Conservation (phyloP, 2,329 filamentous ascomycete species). For the Neonectria hederae region DNA sequence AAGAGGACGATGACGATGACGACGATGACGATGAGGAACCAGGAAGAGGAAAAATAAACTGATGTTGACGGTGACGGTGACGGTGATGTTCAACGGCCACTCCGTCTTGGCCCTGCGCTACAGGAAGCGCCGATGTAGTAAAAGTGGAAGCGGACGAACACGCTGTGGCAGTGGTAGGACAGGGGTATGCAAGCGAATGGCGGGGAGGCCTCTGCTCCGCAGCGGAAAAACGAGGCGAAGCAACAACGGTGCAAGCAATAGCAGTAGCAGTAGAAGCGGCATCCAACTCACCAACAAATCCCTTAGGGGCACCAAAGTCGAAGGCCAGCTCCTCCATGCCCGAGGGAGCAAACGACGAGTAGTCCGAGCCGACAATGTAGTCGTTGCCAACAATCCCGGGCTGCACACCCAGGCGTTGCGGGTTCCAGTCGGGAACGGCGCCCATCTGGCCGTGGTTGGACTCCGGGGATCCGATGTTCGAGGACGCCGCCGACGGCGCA, state of each 20-base stretch:
- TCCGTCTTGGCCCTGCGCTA: conserved; percentile 25
- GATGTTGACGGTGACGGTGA: conserved; percentile 10
- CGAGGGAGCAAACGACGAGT: conserved; percentile 61
- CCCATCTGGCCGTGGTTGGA: conserved; percentile 68
- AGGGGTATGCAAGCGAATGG: conserved; percentile 18
- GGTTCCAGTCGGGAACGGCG: conserved; percentile 67
- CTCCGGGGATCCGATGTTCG: conserved; percentile 73
- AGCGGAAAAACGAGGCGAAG: conserved; percentile 18
- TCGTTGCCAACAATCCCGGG: conserved; percentile 70
- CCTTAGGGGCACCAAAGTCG: conserved; percentile 60
- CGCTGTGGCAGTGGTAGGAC: conserved; percentile 12
- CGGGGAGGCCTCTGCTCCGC: conserved; percentile 27
- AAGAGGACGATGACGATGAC: conserved; percentile 39
- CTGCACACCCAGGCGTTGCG: conserved; percentile 64
- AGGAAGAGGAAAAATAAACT: conserved; percentile 29
- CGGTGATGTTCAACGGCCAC: conserved; percentile 26
- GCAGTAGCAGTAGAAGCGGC: conserved; percentile 36
- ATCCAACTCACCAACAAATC: conserved; percentile 66
- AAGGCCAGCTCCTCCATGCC: conserved; percentile 62
- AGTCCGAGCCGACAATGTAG: conserved; percentile 63
- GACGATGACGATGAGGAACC: conserved; percentile 39
- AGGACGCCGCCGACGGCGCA: conserved; percentile 71
- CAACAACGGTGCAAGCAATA: conserved; percentile 24
- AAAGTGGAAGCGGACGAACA: conserved; percentile 9
- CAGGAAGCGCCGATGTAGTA: conserved; percentile 25